Conservation (phyloP, 352 stramenopile genomes). For the Phytopythium delawarense region DNA sequence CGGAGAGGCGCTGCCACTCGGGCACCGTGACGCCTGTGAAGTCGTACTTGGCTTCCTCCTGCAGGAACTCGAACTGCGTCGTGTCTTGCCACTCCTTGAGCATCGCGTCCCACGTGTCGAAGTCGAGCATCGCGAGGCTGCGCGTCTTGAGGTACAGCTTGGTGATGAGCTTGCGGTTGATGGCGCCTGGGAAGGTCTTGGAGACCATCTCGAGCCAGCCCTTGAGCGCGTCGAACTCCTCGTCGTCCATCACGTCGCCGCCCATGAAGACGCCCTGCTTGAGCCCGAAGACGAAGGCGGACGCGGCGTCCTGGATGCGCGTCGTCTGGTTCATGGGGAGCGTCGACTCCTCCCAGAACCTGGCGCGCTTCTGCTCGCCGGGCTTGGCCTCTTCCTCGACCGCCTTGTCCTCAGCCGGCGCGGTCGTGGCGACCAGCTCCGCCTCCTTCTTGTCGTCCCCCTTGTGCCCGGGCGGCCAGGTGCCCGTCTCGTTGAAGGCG, state of each 20-base stretch:
- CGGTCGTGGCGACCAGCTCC: not conserved
- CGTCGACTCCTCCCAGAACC: slow-evolving; percentile 78
- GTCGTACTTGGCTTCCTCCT: slow-evolving; percentile 49
- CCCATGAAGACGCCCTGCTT: slow-evolving; percentile 77
- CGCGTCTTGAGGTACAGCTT: slow-evolving; percentile 45
- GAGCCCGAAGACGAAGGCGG: slow-evolving; percentile 76
- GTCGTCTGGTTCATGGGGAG: slow-evolving; percentile 72
- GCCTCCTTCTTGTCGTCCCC: slow-evolving; percentile 8
- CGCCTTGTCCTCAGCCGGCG: slow-evolving; percentile 1
- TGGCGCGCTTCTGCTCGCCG: slow-evolving; percentile 32
- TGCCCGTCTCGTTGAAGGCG: slow-evolving; percentile 67
- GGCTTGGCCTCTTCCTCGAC: slow-evolving; percentile 13
- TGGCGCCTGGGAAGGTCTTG: slow-evolving; percentile 64
- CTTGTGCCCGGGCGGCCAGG: slow-evolving; percentile 34
- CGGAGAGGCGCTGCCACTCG: slow-evolving; percentile 61
- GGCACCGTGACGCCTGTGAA: slow-evolving; percentile 41
- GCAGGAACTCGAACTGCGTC: slow-evolving; percentile 47
- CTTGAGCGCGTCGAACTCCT: slow-evolving; percentile 74
- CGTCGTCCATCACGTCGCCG: slow-evolving; percentile 67
- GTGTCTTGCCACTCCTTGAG: slow-evolving; percentile 55
- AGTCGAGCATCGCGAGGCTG: slow-evolving; percentile 56
- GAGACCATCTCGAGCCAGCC: slow-evolving; percentile 72
- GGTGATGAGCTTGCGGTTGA: slow-evolving; percentile 65
- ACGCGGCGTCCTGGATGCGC: slow-evolving; percentile 68
- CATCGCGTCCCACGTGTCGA: slow-evolving; percentile 63